Conservation (phyloP, 2,329 filamentous ascomycete genomes). For the Lachnellula willkommii region DNA sequence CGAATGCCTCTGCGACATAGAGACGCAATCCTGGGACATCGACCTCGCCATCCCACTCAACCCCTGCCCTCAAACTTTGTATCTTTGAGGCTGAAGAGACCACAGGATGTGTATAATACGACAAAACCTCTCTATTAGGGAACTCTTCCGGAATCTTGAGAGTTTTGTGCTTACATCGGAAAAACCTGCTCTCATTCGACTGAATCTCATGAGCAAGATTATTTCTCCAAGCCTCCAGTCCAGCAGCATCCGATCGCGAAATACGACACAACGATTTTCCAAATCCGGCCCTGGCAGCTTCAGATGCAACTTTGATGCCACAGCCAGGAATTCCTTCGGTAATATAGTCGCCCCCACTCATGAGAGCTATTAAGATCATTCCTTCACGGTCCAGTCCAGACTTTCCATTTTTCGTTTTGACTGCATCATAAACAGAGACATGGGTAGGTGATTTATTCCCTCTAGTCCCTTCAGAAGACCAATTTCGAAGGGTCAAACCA, state of each 20-base stretch:
- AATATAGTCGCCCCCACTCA: conserved; percentile 93
- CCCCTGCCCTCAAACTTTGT: conserved; percentile 44
- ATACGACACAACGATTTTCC: conserved; percentile 68
- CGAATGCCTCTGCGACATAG: conserved; percentile 75
- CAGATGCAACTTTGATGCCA: conserved; percentile 81
- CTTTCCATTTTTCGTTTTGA: conserved; percentile 44
- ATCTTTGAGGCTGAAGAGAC: conserved; percentile 62
- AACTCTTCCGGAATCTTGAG: conserved; percentile 75
- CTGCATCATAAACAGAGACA: conserved; percentile 71
- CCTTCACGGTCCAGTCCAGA: conserved; percentile 71
- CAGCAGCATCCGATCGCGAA: conserved; percentile 51
- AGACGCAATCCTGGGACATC: conserved; percentile 63
- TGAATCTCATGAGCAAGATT: conserved; percentile 68
- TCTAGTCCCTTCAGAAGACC: conserved; percentile 66
- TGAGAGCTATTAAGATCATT: conserved; percentile 89
- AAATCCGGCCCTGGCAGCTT: conserved; percentile 84
- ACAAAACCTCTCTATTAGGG: conserved; percentile 70
- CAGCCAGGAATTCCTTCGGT: conserved; percentile 83
- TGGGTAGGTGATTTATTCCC: conserved; percentile 71
- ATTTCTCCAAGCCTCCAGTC: conserved; percentile 65
- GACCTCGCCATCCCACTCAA: conserved; percentile 59
- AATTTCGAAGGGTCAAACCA: conserved; percentile 70
- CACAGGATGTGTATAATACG: conserved; percentile 83
- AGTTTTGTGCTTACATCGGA: conserved; percentile 68
- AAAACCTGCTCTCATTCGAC: conserved; percentile 79